phyloP scores from a whole-genome alignment of 1,284 basidiomycete genomes.

The Neonothopanus nambi region DNA sequence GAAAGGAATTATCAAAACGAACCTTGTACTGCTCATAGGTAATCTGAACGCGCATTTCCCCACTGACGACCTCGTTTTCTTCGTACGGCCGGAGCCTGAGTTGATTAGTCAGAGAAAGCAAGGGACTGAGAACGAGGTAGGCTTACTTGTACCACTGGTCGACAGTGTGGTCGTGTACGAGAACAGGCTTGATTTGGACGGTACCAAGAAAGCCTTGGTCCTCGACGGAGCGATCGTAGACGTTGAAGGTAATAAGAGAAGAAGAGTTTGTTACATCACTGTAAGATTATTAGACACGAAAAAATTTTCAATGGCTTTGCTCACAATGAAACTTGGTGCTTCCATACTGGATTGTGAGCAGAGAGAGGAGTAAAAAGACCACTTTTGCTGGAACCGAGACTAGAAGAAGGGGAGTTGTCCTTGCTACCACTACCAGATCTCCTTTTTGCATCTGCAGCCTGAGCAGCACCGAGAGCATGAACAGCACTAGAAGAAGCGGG shows the following conservation, averaged over 20 bases:
- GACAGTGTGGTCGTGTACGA: slow-evolving; percentile 90
- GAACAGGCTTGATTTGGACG: slow-evolving; percentile 87
- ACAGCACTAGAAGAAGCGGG: slow-evolving; percentile 63
- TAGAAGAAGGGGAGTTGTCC: slow-evolving; percentile 38
- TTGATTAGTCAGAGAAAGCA: slow-evolving; percentile 11
- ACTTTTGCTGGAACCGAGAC: slow-evolving; percentile 32
- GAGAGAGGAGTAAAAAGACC: slow-evolving; percentile 64
- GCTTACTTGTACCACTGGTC: slow-evolving; percentile 97
- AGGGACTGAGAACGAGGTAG: neutral
- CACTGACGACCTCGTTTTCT: slow-evolving; percentile 74
- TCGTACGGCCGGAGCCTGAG: slow-evolving; percentile 68
- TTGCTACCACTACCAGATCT: slow-evolving; percentile 26
- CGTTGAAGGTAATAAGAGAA: slow-evolving; percentile 85
- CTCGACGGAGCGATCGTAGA: slow-evolving; percentile 86
- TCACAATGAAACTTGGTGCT: slow-evolving; percentile 97
- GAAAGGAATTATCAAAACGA: slow-evolving; percentile 29
- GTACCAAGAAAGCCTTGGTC: slow-evolving; percentile 92
- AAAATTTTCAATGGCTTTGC: slow-evolving; percentile 41
- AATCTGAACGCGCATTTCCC: slow-evolving; percentile 94
- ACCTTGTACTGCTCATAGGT: slow-evolving; percentile 92
- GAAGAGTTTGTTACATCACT: slow-evolving; percentile 95
- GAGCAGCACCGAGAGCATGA: slow-evolving; percentile 69
- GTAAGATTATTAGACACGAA: slow-evolving; percentile 8
- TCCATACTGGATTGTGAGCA: slow-evolving; percentile 95
- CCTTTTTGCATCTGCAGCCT: slow-evolving; percentile 32